phyloP scores from a whole-genome alignment of 306 rosid species.

The Clitoria ternatea region DNA sequence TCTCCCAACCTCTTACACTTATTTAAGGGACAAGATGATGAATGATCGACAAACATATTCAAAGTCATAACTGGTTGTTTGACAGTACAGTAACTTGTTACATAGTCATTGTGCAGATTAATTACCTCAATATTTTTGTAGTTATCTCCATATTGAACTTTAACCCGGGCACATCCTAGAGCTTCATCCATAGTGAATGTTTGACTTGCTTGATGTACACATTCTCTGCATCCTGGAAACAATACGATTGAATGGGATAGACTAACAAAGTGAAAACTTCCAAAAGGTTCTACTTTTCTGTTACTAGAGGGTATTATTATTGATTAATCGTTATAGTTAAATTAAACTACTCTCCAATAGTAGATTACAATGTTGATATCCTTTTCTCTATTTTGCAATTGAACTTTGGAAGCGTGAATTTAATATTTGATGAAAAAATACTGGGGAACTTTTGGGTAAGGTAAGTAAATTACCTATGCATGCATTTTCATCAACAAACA shows the following conservation, averaged over 20 bases:
- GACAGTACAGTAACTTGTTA: background rate
- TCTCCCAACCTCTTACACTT: too few relatives aligned
- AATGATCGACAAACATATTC: too few relatives aligned
- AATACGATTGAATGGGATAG: background rate
- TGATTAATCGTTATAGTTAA: too few relatives aligned
- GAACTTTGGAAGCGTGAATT: background rate
- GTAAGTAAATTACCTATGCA: conserved; percentile 79
- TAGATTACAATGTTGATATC: background rate
- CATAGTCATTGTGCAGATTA: background rate
- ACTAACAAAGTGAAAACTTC: background rate
- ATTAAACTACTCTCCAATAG: background rate
- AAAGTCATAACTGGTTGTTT: background rate
- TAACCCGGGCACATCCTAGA: conserved; percentile 67
- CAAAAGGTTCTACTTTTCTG: background rate
- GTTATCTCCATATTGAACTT: conserved; percentile 65
- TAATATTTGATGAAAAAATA: background rate
- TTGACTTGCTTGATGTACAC: conserved; percentile 62
- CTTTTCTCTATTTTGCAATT: background rate
- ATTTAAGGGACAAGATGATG: too few relatives aligned
- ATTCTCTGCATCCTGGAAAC: conserved; percentile 66
- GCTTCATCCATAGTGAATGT: conserved; percentile 67
- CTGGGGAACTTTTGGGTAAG: background rate
- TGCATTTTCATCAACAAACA: conserved; percentile 80
- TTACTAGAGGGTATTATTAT: too few relatives aligned
- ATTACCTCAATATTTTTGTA: conserved; percentile 64